These are phyloP conservation scores for Lipomyces yamadae DNA, from an alignment of 805 yeast genomes.

Conservation along the genomic window DNA sequence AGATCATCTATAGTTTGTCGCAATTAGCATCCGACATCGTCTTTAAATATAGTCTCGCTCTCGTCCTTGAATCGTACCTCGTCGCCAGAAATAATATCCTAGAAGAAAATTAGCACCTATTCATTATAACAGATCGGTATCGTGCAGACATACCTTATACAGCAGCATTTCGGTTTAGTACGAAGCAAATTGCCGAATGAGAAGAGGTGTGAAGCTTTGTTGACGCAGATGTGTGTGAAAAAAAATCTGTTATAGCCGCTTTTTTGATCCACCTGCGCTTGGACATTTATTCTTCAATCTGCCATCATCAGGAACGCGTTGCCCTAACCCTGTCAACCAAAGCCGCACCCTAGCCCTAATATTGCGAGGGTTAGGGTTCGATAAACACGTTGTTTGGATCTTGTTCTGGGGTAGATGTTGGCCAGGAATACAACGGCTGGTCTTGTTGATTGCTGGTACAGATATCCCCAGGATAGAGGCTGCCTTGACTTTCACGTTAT, in stretches of 20 bases:
- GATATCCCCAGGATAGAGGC: too few species aligned
- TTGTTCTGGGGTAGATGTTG: neutral
- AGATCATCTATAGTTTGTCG: constrained; percentile 56
- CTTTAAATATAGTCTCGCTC: too few species aligned
- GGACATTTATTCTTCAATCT: neutral
- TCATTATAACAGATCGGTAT: neutral
- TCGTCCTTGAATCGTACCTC: constrained; percentile 45
- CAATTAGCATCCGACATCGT: neutral
- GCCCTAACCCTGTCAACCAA: neutral
- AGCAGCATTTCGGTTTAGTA: constrained; percentile 44
- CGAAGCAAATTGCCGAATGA: neutral
- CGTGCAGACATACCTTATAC: constrained; percentile 41
- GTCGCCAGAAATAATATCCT: constrained; percentile 91
- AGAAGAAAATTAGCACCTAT: neutral
- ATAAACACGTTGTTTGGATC: too few species aligned
- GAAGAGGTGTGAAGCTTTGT: neutral
- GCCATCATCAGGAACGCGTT: neutral
- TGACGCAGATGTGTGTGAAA: neutral
- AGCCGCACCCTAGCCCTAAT: neutral
- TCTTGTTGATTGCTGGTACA: too few species aligned
- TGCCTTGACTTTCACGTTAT: too few species aligned
- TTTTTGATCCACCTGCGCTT: neutral
- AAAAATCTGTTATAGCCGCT: neutral
- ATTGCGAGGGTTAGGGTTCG: neutral
- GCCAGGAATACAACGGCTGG: too few species aligned